These are phyloP conservation scores for Clarireedia sp. DNA, from an alignment of 2,329 filamentous ascomycete species.

Conservation along the genomic window DNA sequence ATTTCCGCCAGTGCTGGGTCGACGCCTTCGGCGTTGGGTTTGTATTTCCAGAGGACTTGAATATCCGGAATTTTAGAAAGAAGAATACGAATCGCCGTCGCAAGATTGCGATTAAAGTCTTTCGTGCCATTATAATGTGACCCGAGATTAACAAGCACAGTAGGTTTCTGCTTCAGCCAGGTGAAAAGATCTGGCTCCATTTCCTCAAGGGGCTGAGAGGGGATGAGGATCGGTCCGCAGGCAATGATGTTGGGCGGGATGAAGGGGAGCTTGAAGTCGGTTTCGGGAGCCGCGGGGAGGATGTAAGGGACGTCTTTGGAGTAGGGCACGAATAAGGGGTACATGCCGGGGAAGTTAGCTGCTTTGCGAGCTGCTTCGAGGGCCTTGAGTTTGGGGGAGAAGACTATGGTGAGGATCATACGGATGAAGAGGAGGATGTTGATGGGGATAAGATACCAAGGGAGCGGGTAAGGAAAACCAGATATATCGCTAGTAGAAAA, in stretches of 20 bases:
- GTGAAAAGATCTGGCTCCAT: constrained; percentile 34
- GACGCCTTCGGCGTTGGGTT: constrained; percentile 12
- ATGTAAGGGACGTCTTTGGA: constrained; percentile 26
- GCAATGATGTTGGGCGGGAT: constrained; percentile 35
- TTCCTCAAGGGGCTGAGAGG: constrained; percentile 28
- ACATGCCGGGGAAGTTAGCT: constrained; percentile 19
- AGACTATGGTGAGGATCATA: constrained; percentile 17
- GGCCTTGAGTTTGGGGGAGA: constrained; percentile 16
- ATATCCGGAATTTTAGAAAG: constrained; percentile 26
- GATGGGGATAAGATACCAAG: constrained; percentile 34
- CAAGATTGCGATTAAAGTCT: constrained; percentile 33
- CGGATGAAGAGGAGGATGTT: constrained; percentile 35
- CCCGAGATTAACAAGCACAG: constrained; percentile 42
- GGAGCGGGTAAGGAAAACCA: constrained; percentile 39
- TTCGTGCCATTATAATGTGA: constrained; percentile 25
- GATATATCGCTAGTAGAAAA: constrained; percentile 22
- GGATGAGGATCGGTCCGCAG: constrained; percentile 41
- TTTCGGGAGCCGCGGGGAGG: constrained; percentile 17
- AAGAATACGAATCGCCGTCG: constrained; percentile 30
- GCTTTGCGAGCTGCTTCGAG: constrained; percentile 24
- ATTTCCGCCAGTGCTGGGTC: constrained; percentile 5
- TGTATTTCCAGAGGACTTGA: constrained; percentile 33
- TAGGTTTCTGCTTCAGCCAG: constrained; percentile 38
- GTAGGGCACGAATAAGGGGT: constrained; percentile 25
- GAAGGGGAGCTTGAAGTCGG: constrained; percentile 34